These are phyloP conservation scores for Pichia sp. DNA, from an alignment of 1,139 yeast species.

Conservation along the genomic window DNA sequence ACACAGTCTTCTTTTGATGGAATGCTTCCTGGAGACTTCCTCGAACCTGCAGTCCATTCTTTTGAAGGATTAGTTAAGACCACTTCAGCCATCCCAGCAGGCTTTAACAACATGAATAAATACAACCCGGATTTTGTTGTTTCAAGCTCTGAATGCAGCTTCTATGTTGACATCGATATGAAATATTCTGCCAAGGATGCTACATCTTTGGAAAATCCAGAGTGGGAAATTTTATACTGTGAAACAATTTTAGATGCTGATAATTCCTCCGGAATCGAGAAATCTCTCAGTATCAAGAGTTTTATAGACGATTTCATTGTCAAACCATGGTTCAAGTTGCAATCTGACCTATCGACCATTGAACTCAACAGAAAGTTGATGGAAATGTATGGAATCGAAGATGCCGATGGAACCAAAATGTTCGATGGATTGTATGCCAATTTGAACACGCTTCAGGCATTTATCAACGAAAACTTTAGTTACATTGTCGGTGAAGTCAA, in stretches of 20 bases:
- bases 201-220: constrained; percentile 22
- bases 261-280: constrained; percentile 41
- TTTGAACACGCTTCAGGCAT: constrained; percentile 1
- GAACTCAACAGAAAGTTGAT: constrained; percentile 21
- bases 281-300: constrained; percentile 5
- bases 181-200: constrained; percentile 37
- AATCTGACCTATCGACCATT: constrained; percentile 18
- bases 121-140: constrained; percentile 53
- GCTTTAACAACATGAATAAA: constrained; percentile 69
- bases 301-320: constrained; percentile 9
- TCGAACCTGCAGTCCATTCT: constrained; percentile 36
- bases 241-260: constrained; percentile 46
- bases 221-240: constrained; percentile 45
- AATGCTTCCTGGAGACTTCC: constrained; percentile 80
- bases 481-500: constrained; percentile 7
- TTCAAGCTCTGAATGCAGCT: constrained; percentile 47
- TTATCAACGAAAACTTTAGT: constrained; percentile 3
- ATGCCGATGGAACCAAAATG: constrained; percentile 19
- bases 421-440: constrained; percentile 13
- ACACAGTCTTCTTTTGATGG: constrained; percentile 81
- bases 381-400: constrained; percentile 20
- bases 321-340: constrained; percentile 19
- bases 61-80: constrained; percentile 30
- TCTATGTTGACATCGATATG: constrained; percentile 52
- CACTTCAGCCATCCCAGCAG: constrained; percentile 45